phyloP scores from a whole-genome alignment of 768 basidiomycete genomes.

The Multifurca ochricompacta region DNA sequence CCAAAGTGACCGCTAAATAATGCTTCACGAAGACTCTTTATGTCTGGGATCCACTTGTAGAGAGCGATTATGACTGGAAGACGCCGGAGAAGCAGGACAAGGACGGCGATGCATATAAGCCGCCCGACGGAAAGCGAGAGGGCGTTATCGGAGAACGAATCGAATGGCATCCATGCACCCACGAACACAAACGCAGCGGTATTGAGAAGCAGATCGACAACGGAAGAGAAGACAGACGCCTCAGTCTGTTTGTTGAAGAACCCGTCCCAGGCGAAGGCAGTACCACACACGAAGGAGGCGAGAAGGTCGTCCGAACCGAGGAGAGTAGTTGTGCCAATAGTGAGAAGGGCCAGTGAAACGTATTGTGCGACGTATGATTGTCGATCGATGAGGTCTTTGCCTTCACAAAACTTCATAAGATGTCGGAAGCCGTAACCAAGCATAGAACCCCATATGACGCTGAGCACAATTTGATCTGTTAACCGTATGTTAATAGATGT shows the following conservation, averaged over 20 bases:
- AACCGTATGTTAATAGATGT: constrained; percentile 7
- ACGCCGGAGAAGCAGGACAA: constrained; percentile 75
- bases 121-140: constrained; percentile 77
- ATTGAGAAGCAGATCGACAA: constrained; percentile 95
- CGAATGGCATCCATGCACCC: constrained; percentile 96
- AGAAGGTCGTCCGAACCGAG: constrained; percentile 92
- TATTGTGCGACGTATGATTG: constrained; percentile 95
- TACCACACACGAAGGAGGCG: constrained; percentile 93
- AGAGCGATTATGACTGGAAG: constrained; percentile 77
- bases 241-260: constrained; percentile 93
- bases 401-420: constrained; percentile 89
- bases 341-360: constrained; percentile 72
- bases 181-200: constrained; percentile 92
- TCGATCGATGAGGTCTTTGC: constrained; percentile 80
- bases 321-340: constrained; percentile 76
- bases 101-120: constrained; percentile 72
- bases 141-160: constrained; percentile 56
- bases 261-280: constrained; percentile 95
- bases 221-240: constrained; percentile 90
- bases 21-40: constrained; percentile 91
- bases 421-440: constrained; percentile 77
- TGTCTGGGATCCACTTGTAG: constrained; percentile 92
- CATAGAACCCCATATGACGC: constrained; percentile 62
- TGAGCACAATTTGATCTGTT: constrained; percentile 74
- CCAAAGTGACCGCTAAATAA: constrained; percentile 95